These are phyloP conservation scores for Alternaria atra DNA, from an alignment of 2,329 filamentous ascomycete genomes.

Conservation along the genomic window DNA sequence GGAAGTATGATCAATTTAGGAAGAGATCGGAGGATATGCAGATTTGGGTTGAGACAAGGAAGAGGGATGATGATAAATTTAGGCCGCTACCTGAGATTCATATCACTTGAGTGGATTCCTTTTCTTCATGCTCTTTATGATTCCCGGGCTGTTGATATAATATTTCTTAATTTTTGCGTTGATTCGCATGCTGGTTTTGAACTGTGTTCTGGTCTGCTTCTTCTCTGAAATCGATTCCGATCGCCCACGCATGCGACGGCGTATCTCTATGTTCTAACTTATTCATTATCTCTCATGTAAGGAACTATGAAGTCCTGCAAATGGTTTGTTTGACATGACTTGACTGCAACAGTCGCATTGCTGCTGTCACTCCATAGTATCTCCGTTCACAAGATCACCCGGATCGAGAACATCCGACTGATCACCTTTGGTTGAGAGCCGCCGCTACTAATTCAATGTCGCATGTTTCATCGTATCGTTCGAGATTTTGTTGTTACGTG, in stretches of 20 bases:
- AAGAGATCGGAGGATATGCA: not conserved
- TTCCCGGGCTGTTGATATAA: too few relatives aligned
- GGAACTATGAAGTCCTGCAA: too few relatives aligned
- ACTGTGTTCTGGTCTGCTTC: too few relatives aligned
- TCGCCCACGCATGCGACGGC: too few relatives aligned
- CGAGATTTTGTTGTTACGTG: not conserved
- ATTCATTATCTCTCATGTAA: too few relatives aligned
- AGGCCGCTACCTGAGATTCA: not conserved
- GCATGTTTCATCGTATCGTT: not conserved
- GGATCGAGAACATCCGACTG: not conserved
- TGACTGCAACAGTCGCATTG: too few relatives aligned
- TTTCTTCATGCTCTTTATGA: not conserved
- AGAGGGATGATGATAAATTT: not conserved
- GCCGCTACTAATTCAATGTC: not conserved
- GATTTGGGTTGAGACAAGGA: conserved; percentile 7
- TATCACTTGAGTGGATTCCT: not conserved
- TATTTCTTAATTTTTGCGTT: not conserved
- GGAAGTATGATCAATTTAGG: not conserved
- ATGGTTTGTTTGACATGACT: too few relatives aligned
- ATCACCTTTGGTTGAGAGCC: not conserved
- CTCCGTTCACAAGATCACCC: too few relatives aligned
- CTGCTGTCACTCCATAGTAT: too few relatives aligned
- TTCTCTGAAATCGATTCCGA: too few relatives aligned
- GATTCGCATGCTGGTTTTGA: not conserved
- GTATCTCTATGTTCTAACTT: too few relatives aligned